Evolutionary conservation across 2,329 filamentous ascomycete species (phyloP).

Genomic region (Aspergillus tanneri): DNA sequence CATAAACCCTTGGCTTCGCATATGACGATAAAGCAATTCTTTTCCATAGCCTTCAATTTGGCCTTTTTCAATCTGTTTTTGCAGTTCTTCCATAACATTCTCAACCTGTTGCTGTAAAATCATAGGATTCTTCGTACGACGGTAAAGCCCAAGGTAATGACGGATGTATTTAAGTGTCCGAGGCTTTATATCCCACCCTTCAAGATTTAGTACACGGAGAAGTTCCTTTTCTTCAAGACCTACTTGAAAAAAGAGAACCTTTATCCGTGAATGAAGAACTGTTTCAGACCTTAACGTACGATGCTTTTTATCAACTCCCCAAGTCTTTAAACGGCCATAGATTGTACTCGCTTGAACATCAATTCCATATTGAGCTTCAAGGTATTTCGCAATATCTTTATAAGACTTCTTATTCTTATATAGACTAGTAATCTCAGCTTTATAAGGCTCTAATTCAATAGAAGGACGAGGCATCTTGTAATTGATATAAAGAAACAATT

Average conservation of each 20-base stretch:
- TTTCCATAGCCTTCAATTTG: conserved; percentile 16
- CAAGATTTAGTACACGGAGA: conserved; percentile 11
- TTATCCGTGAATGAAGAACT: conserved; percentile 14
- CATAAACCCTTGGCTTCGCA: conserved; percentile 13
- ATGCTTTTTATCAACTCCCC: conserved; percentile 12
- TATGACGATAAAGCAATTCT: conserved; percentile 13
- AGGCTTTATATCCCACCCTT: conserved; percentile 12
- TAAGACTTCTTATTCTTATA: background rate
- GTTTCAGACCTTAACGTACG: background rate
- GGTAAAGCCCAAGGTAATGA: conserved; percentile 8
- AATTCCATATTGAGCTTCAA: background rate
- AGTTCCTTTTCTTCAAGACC: too few relatives aligned
- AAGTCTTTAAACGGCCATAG: conserved; percentile 9
- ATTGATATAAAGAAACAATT: too few relatives aligned
- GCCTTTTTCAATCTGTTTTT: too few relatives aligned
- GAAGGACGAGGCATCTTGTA: too few relatives aligned
- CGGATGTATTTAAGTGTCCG: conserved; percentile 12
- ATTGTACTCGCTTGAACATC: conserved; percentile 14
- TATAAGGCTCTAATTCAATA: too few relatives aligned
- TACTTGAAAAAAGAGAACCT: conserved; percentile 17
- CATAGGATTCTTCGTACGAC: conserved; percentile 7
- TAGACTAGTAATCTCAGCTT: too few relatives aligned
- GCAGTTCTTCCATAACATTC: background rate
- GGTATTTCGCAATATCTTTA: background rate
- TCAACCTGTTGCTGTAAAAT: too few relatives aligned